phyloP scores from a whole-genome alignment of 2,329 filamentous ascomycete genomes.

The Ascosphaera pollenicola region DNA sequence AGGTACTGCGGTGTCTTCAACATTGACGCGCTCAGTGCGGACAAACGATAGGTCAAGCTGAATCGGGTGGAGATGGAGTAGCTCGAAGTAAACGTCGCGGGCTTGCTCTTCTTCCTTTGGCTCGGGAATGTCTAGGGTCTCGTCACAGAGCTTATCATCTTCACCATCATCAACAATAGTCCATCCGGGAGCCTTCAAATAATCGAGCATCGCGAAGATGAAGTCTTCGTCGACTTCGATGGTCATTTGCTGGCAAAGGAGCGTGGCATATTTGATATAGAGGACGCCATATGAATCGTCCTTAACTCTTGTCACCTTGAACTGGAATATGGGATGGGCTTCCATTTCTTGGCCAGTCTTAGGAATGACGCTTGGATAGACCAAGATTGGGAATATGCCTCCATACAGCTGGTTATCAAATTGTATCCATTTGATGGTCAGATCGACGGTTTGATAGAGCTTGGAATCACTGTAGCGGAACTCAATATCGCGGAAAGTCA shows the following conservation, averaged over 20 bases:
- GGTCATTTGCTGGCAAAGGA: conserved; percentile 93
- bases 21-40: conserved; percentile 87
- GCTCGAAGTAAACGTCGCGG: conserved; percentile 94
- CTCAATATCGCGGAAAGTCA: conserved; percentile 80
- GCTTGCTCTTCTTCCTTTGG: conserved; percentile 64
- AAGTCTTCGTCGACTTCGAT: conserved; percentile 96
- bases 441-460: conserved; percentile 73
- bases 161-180: conserved; percentile 26
- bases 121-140: conserved; percentile 76
- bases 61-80: conserved; percentile 94
- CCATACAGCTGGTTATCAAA: conserved; percentile 98
- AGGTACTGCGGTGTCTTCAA: conserved; percentile 77
- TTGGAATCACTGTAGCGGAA: conserved; percentile 84
- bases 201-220: conserved; percentile 87
- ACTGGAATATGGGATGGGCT: conserved; percentile 81
- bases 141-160: conserved; percentile 67
- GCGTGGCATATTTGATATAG: conserved; percentile 94
- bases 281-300: conserved; percentile 95
- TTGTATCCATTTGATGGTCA: conserved; percentile 95
- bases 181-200: conserved; percentile 85
- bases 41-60: conserved; percentile 95
- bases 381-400: conserved; percentile 88
- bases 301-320: conserved; percentile 82
- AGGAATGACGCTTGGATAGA: conserved; percentile 93
- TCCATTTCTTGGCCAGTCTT: conserved; percentile 95